Base-by-base conservation (phyloP, 2,329 filamentous ascomycete species). In the Venturia aucupariae region DNA sequence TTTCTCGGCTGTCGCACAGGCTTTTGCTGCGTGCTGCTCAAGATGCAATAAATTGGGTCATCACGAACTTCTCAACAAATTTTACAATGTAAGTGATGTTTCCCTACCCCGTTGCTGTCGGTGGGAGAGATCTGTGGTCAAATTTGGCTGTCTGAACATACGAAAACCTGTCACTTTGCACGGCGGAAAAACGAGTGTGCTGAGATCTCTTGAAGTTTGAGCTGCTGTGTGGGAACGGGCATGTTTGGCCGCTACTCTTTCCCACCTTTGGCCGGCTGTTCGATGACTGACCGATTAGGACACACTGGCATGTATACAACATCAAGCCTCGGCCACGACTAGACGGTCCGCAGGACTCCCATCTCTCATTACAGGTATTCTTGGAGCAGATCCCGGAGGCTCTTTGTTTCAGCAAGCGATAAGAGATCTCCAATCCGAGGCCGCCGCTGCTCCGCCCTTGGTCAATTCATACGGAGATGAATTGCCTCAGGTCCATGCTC, bases 301-400 rank as follows among this genome's bases (percentile, higher is more conserved):
- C 61, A 85, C 90, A 0, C 76, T 92, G 32, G 75, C 79, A 22
- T 89, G 87, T 65, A 93, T 96, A 61, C 82, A 85, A 66, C 84
- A 84, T 32, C 90, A 94, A 71, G 85, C 85, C 2, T 90, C 89
- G 0, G 92, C 91, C 5, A 81, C 86, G 39, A 99, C 95, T 2
- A 83, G 94, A 64, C 83, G 95, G 67, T 99, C 94, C 1, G 94
- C 94, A 11, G 94, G 94, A 22, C 88, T 99, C 55, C 94, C 94
- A 0, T 88, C 90, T 10, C 82, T 97, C 67, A 86, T 97, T 62
- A 89, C 89, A 1, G 92, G 90, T 0, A 86, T 97, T 42, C 78
- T 97, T 4, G 83, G 86, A 3, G 86, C 90, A 10, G 85, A 88
- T 67, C 75, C 83, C 0, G 71, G 78, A 0, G 78, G 76, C 6